Evolutionary conservation across 2,329 filamentous ascomycete genomes (phyloP).

Genomic region (Arthrocladium fulminans): DNA sequence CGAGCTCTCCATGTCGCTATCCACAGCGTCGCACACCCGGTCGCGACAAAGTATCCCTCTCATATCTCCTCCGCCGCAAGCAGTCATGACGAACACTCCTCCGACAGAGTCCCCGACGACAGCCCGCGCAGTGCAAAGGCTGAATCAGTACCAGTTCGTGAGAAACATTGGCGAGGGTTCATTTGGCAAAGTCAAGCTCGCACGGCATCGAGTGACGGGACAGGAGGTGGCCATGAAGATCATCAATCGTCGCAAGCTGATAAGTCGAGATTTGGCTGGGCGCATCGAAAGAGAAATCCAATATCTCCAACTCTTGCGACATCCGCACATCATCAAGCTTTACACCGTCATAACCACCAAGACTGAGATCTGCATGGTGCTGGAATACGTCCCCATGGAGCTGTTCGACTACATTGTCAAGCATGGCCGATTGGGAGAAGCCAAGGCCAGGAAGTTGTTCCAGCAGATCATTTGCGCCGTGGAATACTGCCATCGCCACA

Average conservation of each 20-base stretch:
- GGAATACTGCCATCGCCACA: slow-evolving; percentile 97
- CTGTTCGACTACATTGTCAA: slow-evolving; percentile 97
- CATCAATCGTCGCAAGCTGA: slow-evolving; percentile 89
- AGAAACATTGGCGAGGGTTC: slow-evolving; percentile 91
- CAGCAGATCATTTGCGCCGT: slow-evolving; percentile 98
- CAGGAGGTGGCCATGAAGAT: slow-evolving; percentile 98
- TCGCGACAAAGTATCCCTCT: slow-evolving; percentile 23
- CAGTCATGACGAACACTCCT: slow-evolving; percentile 15
- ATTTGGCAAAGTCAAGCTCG: slow-evolving; percentile 97
- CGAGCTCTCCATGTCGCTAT: slow-evolving; percentile 31
- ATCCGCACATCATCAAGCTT: slow-evolving; percentile 99
- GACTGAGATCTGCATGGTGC: slow-evolving; percentile 95
- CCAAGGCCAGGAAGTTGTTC: slow-evolving; percentile 93
- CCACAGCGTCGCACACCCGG: slow-evolving; percentile 19
- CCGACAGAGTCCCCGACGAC: slow-evolving; percentile 37
- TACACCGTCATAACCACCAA: slow-evolving; percentile 95
- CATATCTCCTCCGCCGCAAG: slow-evolving; percentile 18
- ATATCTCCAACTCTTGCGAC: slow-evolving; percentile 87
- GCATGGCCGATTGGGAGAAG: slow-evolving; percentile 82
- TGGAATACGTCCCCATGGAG: slow-evolving; percentile 94
- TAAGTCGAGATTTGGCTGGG: slow-evolving; percentile 95
- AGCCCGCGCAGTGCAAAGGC: slow-evolving; percentile 62
- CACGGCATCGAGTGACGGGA: slow-evolving; percentile 80
- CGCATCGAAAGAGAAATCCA: slow-evolving; percentile 96
- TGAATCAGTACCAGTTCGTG: slow-evolving; percentile 85